These are phyloP conservation scores for Penicillium flavigenum DNA, from an alignment of 495 filamentous ascomycete genomes.

Conservation along the genomic window DNA sequence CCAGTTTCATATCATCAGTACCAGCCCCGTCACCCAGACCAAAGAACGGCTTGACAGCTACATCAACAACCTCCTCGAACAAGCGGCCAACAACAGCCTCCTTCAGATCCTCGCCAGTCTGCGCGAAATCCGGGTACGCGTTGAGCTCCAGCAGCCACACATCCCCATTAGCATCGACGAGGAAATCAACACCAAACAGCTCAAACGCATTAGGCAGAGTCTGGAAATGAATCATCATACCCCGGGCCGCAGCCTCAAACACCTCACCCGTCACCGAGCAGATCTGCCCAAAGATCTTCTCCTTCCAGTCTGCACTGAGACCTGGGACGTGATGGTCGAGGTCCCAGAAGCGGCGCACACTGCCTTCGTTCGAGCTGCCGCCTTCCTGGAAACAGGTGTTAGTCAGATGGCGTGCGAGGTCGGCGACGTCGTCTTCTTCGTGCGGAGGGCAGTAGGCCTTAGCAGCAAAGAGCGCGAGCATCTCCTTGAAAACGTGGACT, in stretches of 20 bases:
- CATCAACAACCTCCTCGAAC: constrained; percentile 68
- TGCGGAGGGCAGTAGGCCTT: constrained; percentile 57
- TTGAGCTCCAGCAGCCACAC: constrained; percentile 90
- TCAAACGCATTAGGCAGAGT: constrained; percentile 85
- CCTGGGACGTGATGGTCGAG: constrained; percentile 48
- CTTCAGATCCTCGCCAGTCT: constrained; percentile 75
- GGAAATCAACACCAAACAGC: constrained; percentile 86
- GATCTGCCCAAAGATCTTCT: constrained; percentile 70
- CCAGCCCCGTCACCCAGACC: constrained; percentile 29
- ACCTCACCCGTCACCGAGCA: constrained; percentile 66
- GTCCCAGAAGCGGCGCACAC: constrained; percentile 69
- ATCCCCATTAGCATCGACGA: constrained; percentile 64
- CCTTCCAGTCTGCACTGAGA: constrained; percentile 50
- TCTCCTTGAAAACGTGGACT: constrained; percentile 83
- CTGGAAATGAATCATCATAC: constrained; percentile 89
- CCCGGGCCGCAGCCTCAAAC: constrained; percentile 80
- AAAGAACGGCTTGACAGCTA: constrained; percentile 66
- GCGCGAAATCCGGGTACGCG: constrained; percentile 90
- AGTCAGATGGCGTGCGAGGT: constrained; percentile 76
- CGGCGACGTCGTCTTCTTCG: constrained; percentile 47
- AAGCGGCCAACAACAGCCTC: constrained; percentile 66
- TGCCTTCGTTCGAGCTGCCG: constrained; percentile 52
- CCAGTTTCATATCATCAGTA: constrained; percentile 48
- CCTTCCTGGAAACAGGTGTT: constrained; percentile 89
- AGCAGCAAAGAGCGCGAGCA: constrained; percentile 90